Conservation (phyloP, 768 basidiomycete species). For the Mycena kentingensis region DNA sequence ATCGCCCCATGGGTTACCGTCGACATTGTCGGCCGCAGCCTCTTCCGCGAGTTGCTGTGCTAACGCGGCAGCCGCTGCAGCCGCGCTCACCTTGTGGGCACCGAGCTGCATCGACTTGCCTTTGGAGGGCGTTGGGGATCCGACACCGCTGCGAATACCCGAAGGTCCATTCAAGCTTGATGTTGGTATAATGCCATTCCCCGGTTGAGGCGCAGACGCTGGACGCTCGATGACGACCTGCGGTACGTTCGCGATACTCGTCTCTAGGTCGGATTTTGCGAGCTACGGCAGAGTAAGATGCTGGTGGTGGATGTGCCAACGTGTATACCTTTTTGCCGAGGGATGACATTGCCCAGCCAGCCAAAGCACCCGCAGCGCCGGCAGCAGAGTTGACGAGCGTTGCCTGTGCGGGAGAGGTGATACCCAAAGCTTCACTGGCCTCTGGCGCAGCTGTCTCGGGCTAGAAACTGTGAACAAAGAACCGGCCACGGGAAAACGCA, state of each 20-base stretch:
- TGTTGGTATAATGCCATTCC: slow-evolving; percentile 20
- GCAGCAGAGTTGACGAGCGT: slow-evolving; percentile 83
- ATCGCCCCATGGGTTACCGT: slow-evolving; percentile 65
- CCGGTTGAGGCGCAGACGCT: slow-evolving; percentile 44
- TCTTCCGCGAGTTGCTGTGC: slow-evolving; percentile 64
- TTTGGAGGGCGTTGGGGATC: slow-evolving; percentile 33
- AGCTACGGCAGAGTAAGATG: slow-evolving; percentile 46
- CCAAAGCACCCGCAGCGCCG: slow-evolving; percentile 88
- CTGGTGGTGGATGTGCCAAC: neutral
- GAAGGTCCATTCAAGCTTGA: neutral
- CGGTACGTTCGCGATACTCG: slow-evolving; percentile 51
- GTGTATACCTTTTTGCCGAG: slow-evolving; percentile 71
- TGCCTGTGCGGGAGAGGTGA: slow-evolving; percentile 38
- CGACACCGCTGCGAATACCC: slow-evolving; percentile 10
- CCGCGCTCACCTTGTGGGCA: slow-evolving; percentile 47
- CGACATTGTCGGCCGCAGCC: slow-evolving; percentile 43
- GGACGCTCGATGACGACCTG: slow-evolving; percentile 38
- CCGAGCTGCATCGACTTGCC: slow-evolving; percentile 73
- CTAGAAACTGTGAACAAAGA: slow-evolving; percentile 22
- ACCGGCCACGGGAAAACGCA: neutral
- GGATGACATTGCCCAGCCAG: slow-evolving; percentile 95
- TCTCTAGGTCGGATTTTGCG: slow-evolving; percentile 71
- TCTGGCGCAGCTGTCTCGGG: slow-evolving; percentile 42
- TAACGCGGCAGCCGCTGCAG: slow-evolving; percentile 36
- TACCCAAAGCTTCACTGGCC: slow-evolving; percentile 29